phyloP scores from a whole-genome alignment of 805 yeast genomes.

The Saccharomyces paradoxus region DNA sequence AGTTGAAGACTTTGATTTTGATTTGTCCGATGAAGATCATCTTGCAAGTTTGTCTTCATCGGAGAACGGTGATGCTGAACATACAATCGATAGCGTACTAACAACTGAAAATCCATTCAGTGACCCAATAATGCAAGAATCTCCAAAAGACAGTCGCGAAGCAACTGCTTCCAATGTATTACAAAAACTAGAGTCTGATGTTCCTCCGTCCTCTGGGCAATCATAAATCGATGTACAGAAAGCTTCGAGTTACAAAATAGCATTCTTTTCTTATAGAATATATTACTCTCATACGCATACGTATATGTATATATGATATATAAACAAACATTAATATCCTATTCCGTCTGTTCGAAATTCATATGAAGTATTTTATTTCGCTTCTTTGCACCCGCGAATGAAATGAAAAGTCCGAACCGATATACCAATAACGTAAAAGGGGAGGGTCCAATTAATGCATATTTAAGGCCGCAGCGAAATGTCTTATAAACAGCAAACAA shows the following conservation, averaged over 20 bases:
- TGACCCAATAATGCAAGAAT: not conserved
- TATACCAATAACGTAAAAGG: not conserved
- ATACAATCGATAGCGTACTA: not conserved
- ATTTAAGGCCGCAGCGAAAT: not conserved
- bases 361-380: not conserved
- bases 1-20: constrained; percentile 28
- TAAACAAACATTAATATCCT: not conserved
- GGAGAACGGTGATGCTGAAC: not conserved
- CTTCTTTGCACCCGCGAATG: not conserved
- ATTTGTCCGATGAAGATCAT: constrained; percentile 28
- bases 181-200: not conserved
- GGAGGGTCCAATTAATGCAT: not conserved
- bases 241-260: not conserved
- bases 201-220: not conserved
- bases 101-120: not conserved
- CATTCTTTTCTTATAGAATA: not conserved
- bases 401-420: not conserved
- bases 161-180: not conserved
- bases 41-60: constrained; percentile 2
- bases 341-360: not conserved
- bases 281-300: not conserved
- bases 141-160: not conserved
- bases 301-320: not conserved
- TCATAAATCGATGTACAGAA: not conserved
- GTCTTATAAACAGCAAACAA: not conserved